Base-by-base conservation (phyloP, 805 yeast genomes). In the Blastobotrys mokoenaii region DNA sequence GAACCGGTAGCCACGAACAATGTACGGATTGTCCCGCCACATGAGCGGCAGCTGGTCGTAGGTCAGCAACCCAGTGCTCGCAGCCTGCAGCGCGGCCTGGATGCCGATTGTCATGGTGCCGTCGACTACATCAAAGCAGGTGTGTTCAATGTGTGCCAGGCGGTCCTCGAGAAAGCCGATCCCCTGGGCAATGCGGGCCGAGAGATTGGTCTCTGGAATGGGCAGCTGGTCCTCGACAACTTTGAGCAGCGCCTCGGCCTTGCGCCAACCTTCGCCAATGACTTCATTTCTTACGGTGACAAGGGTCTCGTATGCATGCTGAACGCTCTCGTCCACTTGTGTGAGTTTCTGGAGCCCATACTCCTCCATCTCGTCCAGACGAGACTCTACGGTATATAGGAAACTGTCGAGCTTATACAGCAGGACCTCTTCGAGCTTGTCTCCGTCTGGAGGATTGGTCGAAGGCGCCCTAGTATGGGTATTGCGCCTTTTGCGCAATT, bases 11-110 rank as follows among this genome's bases (percentile, higher is more conserved):
- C 97, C 97, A 45, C 77, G 68, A 16, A 83, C 69, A 47, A 93
- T 85, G 62, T 75, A 88, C 47, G 87, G 80, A 65, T 93, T 90
- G 64, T 89, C 97, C 58, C 95, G 76, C 95, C 96, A 90, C 40
- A 84, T 86, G 53, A 82, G 77, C 1, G 98, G 98, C 37, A 90
- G 69, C 62, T 90, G 95, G 59, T 84, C 86, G 62, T 82, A 85
- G 53, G 86, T 87, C 36, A 90, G 65, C 46, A 79, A 73, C 38
- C 81, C 52, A 15, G 56, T 51, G 30, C 53, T 51, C 16, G 70
- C 62, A 7, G 56, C 63, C 37, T 48, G 50, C 17, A 53, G 46
- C 10, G 58, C 61, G 16, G 32, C 40, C 43, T 50, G 50, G 18
- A 52, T 41, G 27, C 54, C 46, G 34, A 41, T 34, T 2, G 39